Base-by-base conservation (phyloP, 164 flowering plant genomes). In the Amborella trichopoda region DNA sequence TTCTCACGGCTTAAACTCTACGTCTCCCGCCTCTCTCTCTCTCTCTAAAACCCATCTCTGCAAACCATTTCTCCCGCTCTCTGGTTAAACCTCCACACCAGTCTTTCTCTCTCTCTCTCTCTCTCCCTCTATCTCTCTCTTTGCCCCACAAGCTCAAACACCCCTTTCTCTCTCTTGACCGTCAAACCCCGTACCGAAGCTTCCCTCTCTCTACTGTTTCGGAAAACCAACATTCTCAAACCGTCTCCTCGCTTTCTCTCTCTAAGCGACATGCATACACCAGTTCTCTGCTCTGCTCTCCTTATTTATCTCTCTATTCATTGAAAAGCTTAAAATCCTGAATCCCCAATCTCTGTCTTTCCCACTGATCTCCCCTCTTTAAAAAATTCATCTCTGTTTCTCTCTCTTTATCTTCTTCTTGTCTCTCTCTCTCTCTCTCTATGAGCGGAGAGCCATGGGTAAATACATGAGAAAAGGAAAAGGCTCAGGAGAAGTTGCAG, bases 391-490 rank as follows among this genome's bases (percentile, higher is more conserved):
- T 23, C 20, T 9, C 27, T 37, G 24, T 36, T 28, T 39, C 27
- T 16, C 30, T 13, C 23, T 39, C 28, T 10, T 3, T 18, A 9
- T 42, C 56, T 11, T 6, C n/a, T 20, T 37, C 40, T n/a, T n/a
- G n/a, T 1, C 40, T 21, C 51, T 44, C 3, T 6, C 10, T 27
- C 11, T 48, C 49, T 11, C 30, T 52, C 53, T 53, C 48, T 16
- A 59, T 49, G 14, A 46, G 20, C 19, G 38, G 23, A 8, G 12
- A 30, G 41, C 23, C 11, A 82, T 83, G 93, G 87, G 88, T 0
- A 83, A 78, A 66, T 83, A 80, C 75, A 77, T 78, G 76, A 78
- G 66, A 67, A 83, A 80, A 46, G 62, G 77, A 3, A 82, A 79
- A 60, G 55, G 72, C 50, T 48, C 79, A 12, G 75, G 72, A 3